phyloP scores from a whole-genome alignment of 2,329 filamentous ascomycete genomes.

The Cladosporium sp. region DNA sequence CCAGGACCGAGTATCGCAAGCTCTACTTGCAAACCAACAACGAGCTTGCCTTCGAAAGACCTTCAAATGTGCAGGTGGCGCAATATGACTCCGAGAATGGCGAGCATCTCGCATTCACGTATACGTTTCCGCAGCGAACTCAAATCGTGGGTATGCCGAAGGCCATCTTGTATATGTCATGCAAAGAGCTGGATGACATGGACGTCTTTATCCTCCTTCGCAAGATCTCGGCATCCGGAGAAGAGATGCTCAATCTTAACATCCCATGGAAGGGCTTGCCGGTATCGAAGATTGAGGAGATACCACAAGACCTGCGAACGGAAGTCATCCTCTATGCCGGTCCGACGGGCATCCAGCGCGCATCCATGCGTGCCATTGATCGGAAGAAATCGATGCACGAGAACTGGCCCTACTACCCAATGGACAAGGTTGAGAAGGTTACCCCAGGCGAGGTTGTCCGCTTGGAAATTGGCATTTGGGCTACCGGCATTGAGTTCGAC shows the following conservation, averaged over 20 bases:
- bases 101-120: constrained; percentile 27
- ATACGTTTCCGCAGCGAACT: constrained; percentile 35
- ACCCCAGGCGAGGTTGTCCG: constrained; percentile 34
- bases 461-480: constrained; percentile 45
- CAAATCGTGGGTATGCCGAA: constrained; percentile 42
- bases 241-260: constrained; percentile 12
- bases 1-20: constrained; percentile 11
- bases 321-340: constrained; percentile 5
- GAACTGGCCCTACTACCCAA: constrained; percentile 6
- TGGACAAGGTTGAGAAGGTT: constrained; percentile 6
- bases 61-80: neutral
- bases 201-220: constrained; percentile 15
- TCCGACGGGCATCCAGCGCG: constrained; percentile 5
- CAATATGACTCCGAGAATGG: constrained; percentile 14
- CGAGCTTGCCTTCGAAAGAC: neutral
- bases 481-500: constrained; percentile 41
- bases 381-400: neutral
- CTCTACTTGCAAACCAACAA: neutral
- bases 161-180: constrained; percentile 38
- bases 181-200: constrained; percentile 15
- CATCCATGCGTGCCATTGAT: constrained; percentile 5
- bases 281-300: constrained; percentile 37
- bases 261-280: constrained; percentile 12
- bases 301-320: neutral
- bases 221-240: constrained; percentile 13